Conservation (phyloP, 306 rosid genomes). For the Rosa persica region DNA sequence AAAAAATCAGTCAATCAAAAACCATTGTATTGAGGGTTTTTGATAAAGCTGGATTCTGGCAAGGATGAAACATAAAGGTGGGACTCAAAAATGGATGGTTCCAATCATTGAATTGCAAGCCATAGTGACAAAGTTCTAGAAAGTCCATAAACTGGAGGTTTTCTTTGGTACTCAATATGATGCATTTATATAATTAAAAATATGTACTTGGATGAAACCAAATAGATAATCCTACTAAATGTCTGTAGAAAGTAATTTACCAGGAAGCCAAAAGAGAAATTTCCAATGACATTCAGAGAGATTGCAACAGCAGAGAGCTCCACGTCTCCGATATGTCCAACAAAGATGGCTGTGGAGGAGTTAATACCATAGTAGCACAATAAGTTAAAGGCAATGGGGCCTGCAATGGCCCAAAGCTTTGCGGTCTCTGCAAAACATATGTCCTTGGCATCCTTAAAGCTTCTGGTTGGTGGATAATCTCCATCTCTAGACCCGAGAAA, state of each 20-base stretch:
- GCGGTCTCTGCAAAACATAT: slow-evolving; percentile 38
- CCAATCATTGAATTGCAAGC: too few species aligned
- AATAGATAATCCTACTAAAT: not conserved
- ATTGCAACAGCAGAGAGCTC: slow-evolving; percentile 78
- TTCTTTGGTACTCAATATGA: not conserved
- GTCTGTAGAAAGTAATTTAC: slow-evolving; percentile 13
- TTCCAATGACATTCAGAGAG: slow-evolving; percentile 69
- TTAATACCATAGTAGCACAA: slow-evolving; percentile 71
- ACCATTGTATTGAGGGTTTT: too few species aligned
- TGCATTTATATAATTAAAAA: not conserved
- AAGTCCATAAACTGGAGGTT: not conserved
- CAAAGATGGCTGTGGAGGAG: slow-evolving; percentile 71
- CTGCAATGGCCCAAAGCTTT: slow-evolving; percentile 74
- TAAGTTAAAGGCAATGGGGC: slow-evolving; percentile 73
- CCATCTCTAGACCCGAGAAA: slow-evolving; percentile 36
- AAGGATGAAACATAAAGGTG: too few species aligned
- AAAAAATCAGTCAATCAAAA: too few species aligned
- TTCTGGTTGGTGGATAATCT: slow-evolving; percentile 35
- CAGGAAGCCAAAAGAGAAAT: slow-evolving; percentile 88
- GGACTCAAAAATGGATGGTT: too few species aligned
- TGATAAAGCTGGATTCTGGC: too few species aligned
- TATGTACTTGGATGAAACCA: not conserved
- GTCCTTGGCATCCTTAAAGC: slow-evolving; percentile 25
- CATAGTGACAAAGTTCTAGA: too few species aligned
- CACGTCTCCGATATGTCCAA: slow-evolving; percentile 70